Percentiles rank a stretch among this genome's conserved stretches.
These are phyloP conservation scores for Fraxinus nigra DNA, from an alignment of 305 asterid species.

Conservation along the genomic window DNA sequence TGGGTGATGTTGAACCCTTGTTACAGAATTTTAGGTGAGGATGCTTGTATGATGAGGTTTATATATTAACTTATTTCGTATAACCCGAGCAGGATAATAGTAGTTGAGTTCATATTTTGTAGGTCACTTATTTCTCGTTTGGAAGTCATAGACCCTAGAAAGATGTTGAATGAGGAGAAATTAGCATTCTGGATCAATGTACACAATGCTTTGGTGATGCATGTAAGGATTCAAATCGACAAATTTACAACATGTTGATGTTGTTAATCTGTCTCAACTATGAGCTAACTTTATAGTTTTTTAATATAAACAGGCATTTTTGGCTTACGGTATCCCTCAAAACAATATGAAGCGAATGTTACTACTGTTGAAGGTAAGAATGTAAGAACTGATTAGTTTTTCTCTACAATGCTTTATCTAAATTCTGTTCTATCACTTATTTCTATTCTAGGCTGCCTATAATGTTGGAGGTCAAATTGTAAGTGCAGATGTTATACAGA, in stretches of 20 bases:
- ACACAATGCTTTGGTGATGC: conserved; percentile 96
- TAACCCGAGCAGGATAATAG: conserved; percentile 5
- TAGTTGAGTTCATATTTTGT: conserved; percentile 21
- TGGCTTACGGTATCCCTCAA: conserved; percentile 92
- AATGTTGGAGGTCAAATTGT: conserved; percentile 84
- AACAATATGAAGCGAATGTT: conserved; percentile 77
- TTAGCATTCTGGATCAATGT: conserved; percentile 93
- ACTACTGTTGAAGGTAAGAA: conserved; percentile 77
- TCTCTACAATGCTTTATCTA: neutral
- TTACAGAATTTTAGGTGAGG: conserved; percentile 72
- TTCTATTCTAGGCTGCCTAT: conserved; percentile 77
- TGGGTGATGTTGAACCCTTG: conserved; percentile 68
- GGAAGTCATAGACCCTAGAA: conserved; percentile 75
- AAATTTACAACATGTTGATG: neutral
- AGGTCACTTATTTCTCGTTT: conserved; percentile 85
- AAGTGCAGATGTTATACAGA: conserved; percentile 84
- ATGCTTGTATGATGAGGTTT: neutral
- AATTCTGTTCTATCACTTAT: conserved; percentile 26
- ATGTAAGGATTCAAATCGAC: conserved; percentile 46
- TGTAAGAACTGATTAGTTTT: neutral
- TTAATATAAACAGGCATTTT: conserved; percentile 54
- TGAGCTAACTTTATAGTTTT: conserved; percentile 6
- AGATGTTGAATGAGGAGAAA: conserved; percentile 86
- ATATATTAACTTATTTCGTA: neutral
- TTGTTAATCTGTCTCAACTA: conserved; percentile 14